A percentile compares a stretch with the other conserved stretches of the same genome.
Evolutionary conservation across 306 rosid genomes (phyloP).

Genomic region (Cyamopsis tetragonoloba): DNA sequence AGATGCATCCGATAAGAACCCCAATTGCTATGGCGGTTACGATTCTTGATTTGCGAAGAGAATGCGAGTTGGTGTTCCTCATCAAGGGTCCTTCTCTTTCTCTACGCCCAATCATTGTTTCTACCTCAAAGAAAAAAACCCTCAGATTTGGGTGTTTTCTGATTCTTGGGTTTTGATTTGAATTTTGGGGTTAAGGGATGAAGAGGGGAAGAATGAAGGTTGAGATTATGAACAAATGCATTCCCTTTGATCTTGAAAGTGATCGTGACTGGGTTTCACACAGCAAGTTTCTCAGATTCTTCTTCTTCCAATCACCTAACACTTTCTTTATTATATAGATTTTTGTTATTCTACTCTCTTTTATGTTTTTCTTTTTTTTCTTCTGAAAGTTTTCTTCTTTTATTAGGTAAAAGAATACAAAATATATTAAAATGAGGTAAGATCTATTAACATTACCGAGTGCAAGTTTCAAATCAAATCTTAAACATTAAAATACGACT

Average conservation of each 20-base stretch:
- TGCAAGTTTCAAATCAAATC: too few relatives aligned
- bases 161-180: neutral
- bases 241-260: slow-evolving; percentile 3
- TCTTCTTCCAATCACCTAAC: neutral
- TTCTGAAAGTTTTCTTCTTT: too few relatives aligned
- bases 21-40: slow-evolving; percentile 58
- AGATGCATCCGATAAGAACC: slow-evolving; percentile 56
- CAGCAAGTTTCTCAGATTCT: slow-evolving; percentile 1
- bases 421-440: too few relatives aligned
- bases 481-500: too few relatives aligned
- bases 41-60: slow-evolving; percentile 48
- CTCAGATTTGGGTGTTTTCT: neutral
- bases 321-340: too few relatives aligned
- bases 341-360: too few relatives aligned
- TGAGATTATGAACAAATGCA: neutral
- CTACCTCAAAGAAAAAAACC: slow-evolving; percentile 16
- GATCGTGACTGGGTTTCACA: neutral
- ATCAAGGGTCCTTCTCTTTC: slow-evolving; percentile 68
- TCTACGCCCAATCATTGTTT: slow-evolving; percentile 56
- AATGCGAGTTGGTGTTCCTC: slow-evolving; percentile 40
- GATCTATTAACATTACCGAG: too few relatives aligned
- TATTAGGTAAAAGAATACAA: too few relatives aligned
- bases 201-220: neutral
- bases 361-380: too few relatives aligned
- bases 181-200: neutral